Evolutionary conservation across 257 asterid species (phyloP).

Genomic region (Henckelia pumila): DNA sequence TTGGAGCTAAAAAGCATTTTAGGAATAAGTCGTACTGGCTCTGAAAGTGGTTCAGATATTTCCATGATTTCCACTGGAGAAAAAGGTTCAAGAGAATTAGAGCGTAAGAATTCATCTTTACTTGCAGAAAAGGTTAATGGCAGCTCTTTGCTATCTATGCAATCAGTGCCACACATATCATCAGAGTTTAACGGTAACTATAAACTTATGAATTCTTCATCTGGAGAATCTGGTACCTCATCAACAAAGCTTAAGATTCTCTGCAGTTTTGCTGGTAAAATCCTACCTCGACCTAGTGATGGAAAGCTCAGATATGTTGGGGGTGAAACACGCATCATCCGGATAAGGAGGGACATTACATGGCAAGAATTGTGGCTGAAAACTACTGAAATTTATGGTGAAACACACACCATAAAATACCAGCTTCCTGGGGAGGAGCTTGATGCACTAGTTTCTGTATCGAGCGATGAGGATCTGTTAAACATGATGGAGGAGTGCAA

Average conservation of each 20-base stretch:
- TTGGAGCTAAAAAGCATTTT: constrained; percentile 56
- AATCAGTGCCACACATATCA: constrained; percentile 41
- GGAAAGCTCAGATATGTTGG: constrained; percentile 91
- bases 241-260: constrained; percentile 58
- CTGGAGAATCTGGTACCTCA: constrained; percentile 43
- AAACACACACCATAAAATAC: constrained; percentile 65
- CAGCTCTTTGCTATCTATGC: constrained; percentile 43
- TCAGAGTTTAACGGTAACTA: constrained; percentile 34
- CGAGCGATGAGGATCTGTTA: constrained; percentile 83
- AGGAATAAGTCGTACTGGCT: constrained; percentile 45
- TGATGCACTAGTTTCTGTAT: constrained; percentile 87
- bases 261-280: constrained; percentile 88
- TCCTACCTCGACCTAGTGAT: constrained; percentile 96
- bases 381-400: constrained; percentile 44
- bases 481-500: constrained; percentile 91
- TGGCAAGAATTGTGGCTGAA: constrained; percentile 74
- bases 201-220: constrained; percentile 40
- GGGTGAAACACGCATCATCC: constrained; percentile 82
- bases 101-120: constrained; percentile 31
- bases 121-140: constrained; percentile 45
- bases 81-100: constrained; percentile 23
- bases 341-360: constrained; percentile 61
- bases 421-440: constrained; percentile 99
- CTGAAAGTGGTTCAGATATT: constrained; percentile 50
- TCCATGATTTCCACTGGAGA: constrained; percentile 42